Evolutionary conservation across 2,329 filamentous ascomycete genomes (phyloP), one percentile per base, ranked within the genome.

Genomic region (Trichoderma atrobrunneum): DNA sequence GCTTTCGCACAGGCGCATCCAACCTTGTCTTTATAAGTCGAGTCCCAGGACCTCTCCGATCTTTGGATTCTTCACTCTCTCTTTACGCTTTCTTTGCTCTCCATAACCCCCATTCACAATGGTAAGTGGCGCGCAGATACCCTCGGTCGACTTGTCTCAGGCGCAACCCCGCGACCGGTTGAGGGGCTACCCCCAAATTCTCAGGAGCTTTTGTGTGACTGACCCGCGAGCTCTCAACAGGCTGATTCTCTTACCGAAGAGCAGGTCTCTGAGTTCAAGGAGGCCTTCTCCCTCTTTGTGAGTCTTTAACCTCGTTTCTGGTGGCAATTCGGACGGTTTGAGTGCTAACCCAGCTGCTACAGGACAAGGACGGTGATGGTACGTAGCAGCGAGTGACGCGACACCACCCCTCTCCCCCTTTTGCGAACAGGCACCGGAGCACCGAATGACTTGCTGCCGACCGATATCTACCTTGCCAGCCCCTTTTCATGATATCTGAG

Each of bases 231-330:
- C 74, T 21, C 66, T 62, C 51, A 70, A 71, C 83, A 98, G 95
- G 95, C 95, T 84, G 96, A 99, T 84, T 95, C 95, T 84, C 92
- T 99, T 82, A 98, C 96, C 79, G 96, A 99, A 89, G 96, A 99
- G 88, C 96, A 99, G 90, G 96, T 99, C 84, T 98, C 96, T 83
- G 96, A 99, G 88, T 99, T 98, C 89, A 99, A 98, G 93, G 96
- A 99, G 88, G 96, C 96, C 71, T 99, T 99, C 87, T 99, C 96
- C 84, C 93, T 99, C 77, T 99, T 99, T 86, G 96, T 99, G 92
- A 92, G 96, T 28, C 60, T 26, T 59, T 57, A 7, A 6, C 8
- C 39, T 59, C 5, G 6, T 64, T 24, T 57, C 7, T 30, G 14
- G 59, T 26, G 7, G 62, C 30, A 48, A 64, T 26, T 21, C 18